phyloP scores from a whole-genome alignment of 192 early-diverging fungal species.

The Backusella luteola region DNA sequence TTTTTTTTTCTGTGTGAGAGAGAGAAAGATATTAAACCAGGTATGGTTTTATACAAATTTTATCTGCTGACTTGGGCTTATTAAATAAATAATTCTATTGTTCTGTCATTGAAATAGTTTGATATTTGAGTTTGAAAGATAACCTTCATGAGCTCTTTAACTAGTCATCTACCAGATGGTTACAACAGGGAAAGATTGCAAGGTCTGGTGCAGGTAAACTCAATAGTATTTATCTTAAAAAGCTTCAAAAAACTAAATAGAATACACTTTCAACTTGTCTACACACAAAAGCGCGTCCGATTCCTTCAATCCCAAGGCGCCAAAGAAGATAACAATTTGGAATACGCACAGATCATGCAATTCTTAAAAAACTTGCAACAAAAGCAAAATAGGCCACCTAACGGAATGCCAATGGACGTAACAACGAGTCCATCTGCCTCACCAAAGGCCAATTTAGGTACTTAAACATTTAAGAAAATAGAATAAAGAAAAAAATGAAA shows the following conservation, averaged over 20 bases:
- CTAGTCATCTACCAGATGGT: slow-evolving; percentile 8
- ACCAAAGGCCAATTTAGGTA: neutral
- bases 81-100: slow-evolving; percentile 3
- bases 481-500: neutral
- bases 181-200: slow-evolving; percentile 28
- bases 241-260: neutral
- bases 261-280: too few relatives aligned
- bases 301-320: slow-evolving; percentile 62
- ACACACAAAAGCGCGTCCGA: neutral
- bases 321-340: slow-evolving; percentile 74
- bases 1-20: neutral
- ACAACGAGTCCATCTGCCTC: slow-evolving; percentile 34
- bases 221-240: neutral
- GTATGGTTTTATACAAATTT: slow-evolving; percentile 1
- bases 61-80: neutral
- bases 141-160: slow-evolving; percentile 6
- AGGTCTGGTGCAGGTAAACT: slow-evolving; percentile 23
- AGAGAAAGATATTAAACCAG: neutral
- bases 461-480: neutral
- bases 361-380: slow-evolving; percentile 50
- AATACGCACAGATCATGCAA: slow-evolving; percentile 68
- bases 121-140: slow-evolving; percentile 5
- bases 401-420: slow-evolving; percentile 23
- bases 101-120: neutral
- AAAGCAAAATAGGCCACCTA: slow-evolving; percentile 20